Evolutionary conservation across 352 stramenopile genomes (phyloP).

Genomic region (Hyaloperonospora brassicae): DNA sequence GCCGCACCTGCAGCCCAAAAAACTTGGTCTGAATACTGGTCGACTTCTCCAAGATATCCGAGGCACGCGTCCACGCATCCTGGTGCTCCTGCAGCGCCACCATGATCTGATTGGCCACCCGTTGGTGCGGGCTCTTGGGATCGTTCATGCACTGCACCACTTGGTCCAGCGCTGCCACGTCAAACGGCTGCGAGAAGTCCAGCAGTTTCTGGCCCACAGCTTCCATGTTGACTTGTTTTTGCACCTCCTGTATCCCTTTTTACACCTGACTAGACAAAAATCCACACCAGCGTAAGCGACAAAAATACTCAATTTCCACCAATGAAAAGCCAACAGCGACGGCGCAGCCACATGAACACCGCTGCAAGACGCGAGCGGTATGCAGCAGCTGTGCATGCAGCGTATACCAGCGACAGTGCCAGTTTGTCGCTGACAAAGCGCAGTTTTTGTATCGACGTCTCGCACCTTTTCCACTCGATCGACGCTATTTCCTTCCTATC

Average conservation of each 20-base stretch:
- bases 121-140: constrained; percentile 89
- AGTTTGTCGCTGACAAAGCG: background rate
- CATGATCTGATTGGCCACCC: constrained; percentile 90
- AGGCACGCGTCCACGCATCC: constrained; percentile 89
- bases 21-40: constrained; percentile 86
- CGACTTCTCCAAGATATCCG: constrained; percentile 94
- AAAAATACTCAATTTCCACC: background rate
- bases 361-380: background rate
- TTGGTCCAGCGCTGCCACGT: constrained; percentile 93
- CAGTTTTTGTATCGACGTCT: constrained; percentile 1
- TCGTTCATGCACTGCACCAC: constrained; percentile 95
- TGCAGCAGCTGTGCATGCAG: background rate
- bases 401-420: too few relatives aligned
- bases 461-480: constrained; percentile 20
- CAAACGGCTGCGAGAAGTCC: constrained; percentile 93
- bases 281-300: constrained; percentile 1
- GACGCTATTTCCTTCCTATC: constrained; percentile 4
- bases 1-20: constrained; percentile 81
- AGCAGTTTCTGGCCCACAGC: constrained; percentile 86
- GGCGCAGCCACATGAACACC: background rate
- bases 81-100: constrained; percentile 90
- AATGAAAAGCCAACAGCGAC: background rate
- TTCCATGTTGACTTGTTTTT: constrained; percentile 51
- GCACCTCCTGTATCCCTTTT: background rate
- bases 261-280: constrained; percentile 7